Percentiles rank a stretch among this genome's conserved stretches.
phyloP scores from a whole-genome alignment of 2,329 filamentous ascomycete species.

The Aspergillus pseudotamarii region DNA sequence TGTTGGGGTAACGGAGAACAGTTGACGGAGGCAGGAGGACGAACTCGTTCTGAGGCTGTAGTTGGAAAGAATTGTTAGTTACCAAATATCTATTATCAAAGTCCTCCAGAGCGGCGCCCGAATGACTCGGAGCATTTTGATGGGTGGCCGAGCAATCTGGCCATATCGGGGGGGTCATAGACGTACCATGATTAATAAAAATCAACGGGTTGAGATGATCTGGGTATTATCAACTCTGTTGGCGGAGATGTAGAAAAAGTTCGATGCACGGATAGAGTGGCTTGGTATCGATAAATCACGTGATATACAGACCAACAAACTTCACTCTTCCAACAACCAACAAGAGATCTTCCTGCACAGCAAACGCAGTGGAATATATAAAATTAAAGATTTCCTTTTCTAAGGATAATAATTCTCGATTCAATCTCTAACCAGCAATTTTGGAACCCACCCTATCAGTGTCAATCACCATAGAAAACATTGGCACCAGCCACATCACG shows the following conservation, averaged over 20 bases:
- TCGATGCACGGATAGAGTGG: conserved; percentile 14
- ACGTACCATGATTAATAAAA: conserved; percentile 37
- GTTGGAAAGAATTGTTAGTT: conserved; percentile 11
- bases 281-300: conserved; percentile 23
- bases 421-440: not conserved
- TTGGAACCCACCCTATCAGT: not conserved
- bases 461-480: not conserved
- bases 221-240: conserved; percentile 1
- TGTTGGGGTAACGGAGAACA: conserved; percentile 4
- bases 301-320: conserved; percentile 8
- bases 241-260: conserved; percentile 14
- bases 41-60: conserved; percentile 49
- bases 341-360: not conserved
- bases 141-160: too few relatives aligned
- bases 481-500: conserved; percentile 23
- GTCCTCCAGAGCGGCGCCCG: not conserved
- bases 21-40: conserved; percentile 25
- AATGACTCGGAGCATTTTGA: not conserved
- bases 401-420: not conserved
- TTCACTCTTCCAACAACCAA: not conserved
- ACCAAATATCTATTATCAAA: not conserved
- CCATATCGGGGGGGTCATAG: not conserved
- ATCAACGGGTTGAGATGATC: conserved; percentile 9
- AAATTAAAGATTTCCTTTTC: too few relatives aligned
- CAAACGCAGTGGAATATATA: not conserved